Percentiles rank a stretch among this genome's conserved stretches.
Conservation (phyloP, 2,329 filamentous ascomycete species). For the Didymella pomorum region DNA sequence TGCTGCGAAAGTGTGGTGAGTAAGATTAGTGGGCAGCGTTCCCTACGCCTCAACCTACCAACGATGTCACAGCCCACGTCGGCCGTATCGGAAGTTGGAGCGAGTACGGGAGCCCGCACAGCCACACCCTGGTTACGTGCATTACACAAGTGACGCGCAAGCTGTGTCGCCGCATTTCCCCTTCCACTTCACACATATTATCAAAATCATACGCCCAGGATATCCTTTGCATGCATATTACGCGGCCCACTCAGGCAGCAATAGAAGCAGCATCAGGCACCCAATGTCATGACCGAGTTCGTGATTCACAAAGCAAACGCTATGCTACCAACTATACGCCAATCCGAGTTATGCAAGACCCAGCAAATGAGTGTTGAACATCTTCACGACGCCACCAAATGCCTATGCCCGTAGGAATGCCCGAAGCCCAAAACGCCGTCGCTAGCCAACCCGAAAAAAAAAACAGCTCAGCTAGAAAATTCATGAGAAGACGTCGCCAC, state of each 20-base stretch:
- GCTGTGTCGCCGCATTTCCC: slow-evolving; percentile 20
- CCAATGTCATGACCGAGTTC: slow-evolving; percentile 14
- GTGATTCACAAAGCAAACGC: slow-evolving; percentile 24
- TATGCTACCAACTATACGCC: slow-evolving; percentile 26
- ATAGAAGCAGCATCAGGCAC: slow-evolving; percentile 8
- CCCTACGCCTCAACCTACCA: slow-evolving; percentile 19
- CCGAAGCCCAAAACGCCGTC: slow-evolving; percentile 40
- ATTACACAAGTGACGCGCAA: slow-evolving; percentile 31
- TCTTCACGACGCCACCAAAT: slow-evolving; percentile 41
- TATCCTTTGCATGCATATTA: slow-evolving; percentile 19
- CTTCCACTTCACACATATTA: background rate
- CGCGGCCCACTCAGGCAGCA: slow-evolving; percentile 33
- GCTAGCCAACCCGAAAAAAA: slow-evolving; percentile 31
- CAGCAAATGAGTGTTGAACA: slow-evolving; percentile 39
- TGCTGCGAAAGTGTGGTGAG: slow-evolving; percentile 14
- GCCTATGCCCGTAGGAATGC: slow-evolving; percentile 41
- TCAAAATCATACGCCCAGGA: slow-evolving; percentile 11
- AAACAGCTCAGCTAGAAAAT: slow-evolving; percentile 20
- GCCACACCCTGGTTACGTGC: slow-evolving; percentile 29
- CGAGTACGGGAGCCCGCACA: slow-evolving; percentile 20
- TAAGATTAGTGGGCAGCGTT: slow-evolving; percentile 3
- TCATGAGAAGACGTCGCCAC: slow-evolving; percentile 54
- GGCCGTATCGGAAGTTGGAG: slow-evolving; percentile 27
- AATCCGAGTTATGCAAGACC: slow-evolving; percentile 28
- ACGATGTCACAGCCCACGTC: slow-evolving; percentile 32